Percentiles rank a stretch among this genome's conserved stretches.
Evolutionary conservation across 2,329 filamentous ascomycete species (phyloP).

Genomic region (Falciphora oryzae): DNA sequence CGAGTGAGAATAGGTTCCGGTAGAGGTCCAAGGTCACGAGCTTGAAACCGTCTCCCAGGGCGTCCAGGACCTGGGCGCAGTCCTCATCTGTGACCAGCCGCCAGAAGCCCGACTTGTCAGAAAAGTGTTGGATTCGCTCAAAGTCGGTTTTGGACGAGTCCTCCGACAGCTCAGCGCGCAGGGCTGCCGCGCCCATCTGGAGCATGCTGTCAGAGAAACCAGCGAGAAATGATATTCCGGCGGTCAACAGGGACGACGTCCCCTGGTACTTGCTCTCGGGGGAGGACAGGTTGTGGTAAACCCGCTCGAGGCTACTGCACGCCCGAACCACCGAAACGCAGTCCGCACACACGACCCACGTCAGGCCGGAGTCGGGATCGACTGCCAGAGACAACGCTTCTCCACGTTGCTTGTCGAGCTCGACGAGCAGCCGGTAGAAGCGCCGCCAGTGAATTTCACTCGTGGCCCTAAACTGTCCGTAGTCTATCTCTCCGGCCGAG

Average conservation of each 20-base stretch:
- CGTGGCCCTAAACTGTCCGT: conserved; percentile 66
- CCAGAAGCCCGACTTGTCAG: conserved; percentile 71
- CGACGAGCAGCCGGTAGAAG: conserved; percentile 79
- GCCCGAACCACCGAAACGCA: conserved; percentile 71
- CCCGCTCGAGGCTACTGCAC: conserved; percentile 70
- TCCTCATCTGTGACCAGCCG: conserved; percentile 79
- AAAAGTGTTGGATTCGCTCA: conserved; percentile 72
- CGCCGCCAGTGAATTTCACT: conserved; percentile 82
- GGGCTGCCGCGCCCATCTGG: conserved; percentile 59
- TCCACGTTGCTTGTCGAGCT: conserved; percentile 78
- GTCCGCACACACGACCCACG: conserved; percentile 83
- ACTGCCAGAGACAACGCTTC: conserved; percentile 75
- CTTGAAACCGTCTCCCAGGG: conserved; percentile 61
- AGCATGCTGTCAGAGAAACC: conserved; percentile 64
- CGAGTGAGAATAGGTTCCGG: conserved; percentile 41
- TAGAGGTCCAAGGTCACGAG: conserved; percentile 52
- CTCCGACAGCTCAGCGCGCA: conserved; percentile 69
- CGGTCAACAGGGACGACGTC: conserved; percentile 58
- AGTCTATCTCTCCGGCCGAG: conserved; percentile 62
- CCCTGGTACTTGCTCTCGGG: conserved; percentile 45
- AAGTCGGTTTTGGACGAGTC: conserved; percentile 64
- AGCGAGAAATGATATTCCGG: conserved; percentile 65
- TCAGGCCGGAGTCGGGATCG: conserved; percentile 63
- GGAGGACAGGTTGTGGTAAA: conserved; percentile 60
- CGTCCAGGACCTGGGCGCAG: conserved; percentile 61